Evolutionary conservation across 352 stramenopile genomes (phyloP), one percentile per base, ranked within the genome.

Genomic region (Globisporangium irregulare): DNA sequence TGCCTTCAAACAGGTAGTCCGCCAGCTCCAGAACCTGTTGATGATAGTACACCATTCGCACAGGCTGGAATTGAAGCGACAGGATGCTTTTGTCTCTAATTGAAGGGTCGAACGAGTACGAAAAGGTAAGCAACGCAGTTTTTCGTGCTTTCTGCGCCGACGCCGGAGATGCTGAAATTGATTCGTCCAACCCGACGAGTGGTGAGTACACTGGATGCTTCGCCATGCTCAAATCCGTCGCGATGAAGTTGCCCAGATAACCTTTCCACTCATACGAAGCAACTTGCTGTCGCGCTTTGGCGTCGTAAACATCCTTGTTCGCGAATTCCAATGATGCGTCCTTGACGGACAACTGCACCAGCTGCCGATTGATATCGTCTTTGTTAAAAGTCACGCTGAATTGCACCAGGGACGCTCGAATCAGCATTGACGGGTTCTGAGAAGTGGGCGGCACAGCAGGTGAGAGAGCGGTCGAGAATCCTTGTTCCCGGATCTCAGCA

Each of bases 381-480:
- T 95, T 95, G 68, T 95, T 95, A 61, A 95, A 90, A 15, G 87
- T 90, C 43, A 95, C 72, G 59, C 80, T 89, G 53, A 95, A 81
- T 53, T 93, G 75, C 6, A 92, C 83, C 4, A 95, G 63, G 15
- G 87, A 92, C 9, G 84, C 82, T 25, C 80, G 74, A 48, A 91
- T 56, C 20, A 88, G 36, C 4, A 86, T 59, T 20, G 70, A 64
- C 20, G 70, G 72, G 20, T 64, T n/a, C 6, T 43, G 29, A 20
- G 63, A 64, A 5, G 29, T 8, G 10, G 53, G 12, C 18, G 32
- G 41, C 9, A 29, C 22, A 48, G 51, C 22, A 9, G 54, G 32
- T 38, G 69, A 29, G 27, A 38, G 48, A 2, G 20, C 50, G 15
- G 59, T 65, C 22, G 36, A 36, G 36, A 32, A 50, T 3, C 59